A percentile compares a stretch with the other conserved stretches of the same genome.
Evolutionary conservation across 495 filamentous ascomycete genomes (phyloP).

Genomic region (Eremomyces bilateralis): DNA sequence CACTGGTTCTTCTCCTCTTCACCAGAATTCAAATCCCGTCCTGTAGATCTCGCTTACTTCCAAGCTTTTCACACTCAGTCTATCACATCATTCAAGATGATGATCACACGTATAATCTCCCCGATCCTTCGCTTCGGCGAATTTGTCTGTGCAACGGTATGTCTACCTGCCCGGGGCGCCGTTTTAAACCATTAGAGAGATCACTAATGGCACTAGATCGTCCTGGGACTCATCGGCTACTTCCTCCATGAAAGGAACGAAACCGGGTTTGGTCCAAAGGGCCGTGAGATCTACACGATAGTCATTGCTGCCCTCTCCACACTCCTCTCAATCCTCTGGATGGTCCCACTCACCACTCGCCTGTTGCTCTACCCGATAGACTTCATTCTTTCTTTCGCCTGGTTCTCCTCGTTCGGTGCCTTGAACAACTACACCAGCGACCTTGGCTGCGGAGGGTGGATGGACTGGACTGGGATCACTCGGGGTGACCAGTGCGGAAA

Average conservation of each 20-base stretch:
- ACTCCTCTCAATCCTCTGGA: constrained; percentile 28
- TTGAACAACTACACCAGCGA: constrained; percentile 26
- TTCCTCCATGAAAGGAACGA: constrained; percentile 24
- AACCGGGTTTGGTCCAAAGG: constrained; percentile 20
- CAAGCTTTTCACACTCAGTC: too few relatives aligned
- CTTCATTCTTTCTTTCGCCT: constrained; percentile 7
- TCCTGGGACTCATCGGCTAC: constrained; percentile 33
- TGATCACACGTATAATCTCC: constrained; percentile 28
- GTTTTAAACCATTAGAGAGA: not conserved
- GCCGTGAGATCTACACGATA: constrained; percentile 37
- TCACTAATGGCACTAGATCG: constrained; percentile 18
- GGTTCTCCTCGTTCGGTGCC: constrained; percentile 11
- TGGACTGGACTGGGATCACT: constrained; percentile 24
- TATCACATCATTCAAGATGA: too few relatives aligned
- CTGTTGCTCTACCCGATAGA: constrained; percentile 17
- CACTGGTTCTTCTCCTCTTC: too few relatives aligned
- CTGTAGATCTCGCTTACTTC: too few relatives aligned
- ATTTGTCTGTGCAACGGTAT: constrained; percentile 18
- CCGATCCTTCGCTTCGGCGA: constrained; percentile 25
- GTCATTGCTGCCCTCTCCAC: constrained; percentile 34
- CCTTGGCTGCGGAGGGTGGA: constrained; percentile 33
- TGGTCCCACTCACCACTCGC: constrained; percentile 29
- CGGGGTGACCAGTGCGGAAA: constrained; percentile 26
- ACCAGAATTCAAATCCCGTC: too few relatives aligned
- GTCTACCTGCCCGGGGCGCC: constrained; percentile 1